Evolutionary conservation across 2,329 filamentous ascomycete genomes (phyloP).

Genomic region (Pseudohalonectria lignicola): DNA sequence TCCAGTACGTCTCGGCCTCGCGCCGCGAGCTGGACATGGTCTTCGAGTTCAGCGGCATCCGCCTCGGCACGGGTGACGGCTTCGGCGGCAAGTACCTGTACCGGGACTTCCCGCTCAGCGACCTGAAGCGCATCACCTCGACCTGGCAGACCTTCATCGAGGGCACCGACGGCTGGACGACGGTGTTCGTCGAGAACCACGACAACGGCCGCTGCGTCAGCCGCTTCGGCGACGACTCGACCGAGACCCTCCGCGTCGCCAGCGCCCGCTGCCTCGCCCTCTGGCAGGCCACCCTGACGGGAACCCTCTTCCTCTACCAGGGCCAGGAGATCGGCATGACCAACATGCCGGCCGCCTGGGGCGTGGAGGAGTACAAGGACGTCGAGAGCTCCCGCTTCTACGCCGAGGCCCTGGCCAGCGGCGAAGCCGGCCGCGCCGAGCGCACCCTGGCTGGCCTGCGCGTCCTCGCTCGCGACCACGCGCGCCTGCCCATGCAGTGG

Average conservation of each 20-base stretch:
- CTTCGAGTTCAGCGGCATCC: slow-evolving; percentile 49
- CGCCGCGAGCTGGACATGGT: slow-evolving; percentile 58
- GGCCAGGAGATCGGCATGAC: slow-evolving; percentile 51
- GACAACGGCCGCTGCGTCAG: slow-evolving; percentile 47
- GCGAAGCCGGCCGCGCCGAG: slow-evolving; percentile 17
- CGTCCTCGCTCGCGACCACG: slow-evolving; percentile 52
- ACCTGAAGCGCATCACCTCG: slow-evolving; percentile 34
- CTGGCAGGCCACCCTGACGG: slow-evolving; percentile 33
- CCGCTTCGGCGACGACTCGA: slow-evolving; percentile 32
- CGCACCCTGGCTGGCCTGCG: slow-evolving; percentile 39
- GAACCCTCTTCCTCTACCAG: slow-evolving; percentile 49
- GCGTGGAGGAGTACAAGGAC: slow-evolving; percentile 34
- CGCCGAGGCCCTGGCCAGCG: slow-evolving; percentile 5
- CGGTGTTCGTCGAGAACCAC: slow-evolving; percentile 53
- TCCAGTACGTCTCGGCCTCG: slow-evolving; percentile 46
- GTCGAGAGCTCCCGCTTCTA: slow-evolving; percentile 39
- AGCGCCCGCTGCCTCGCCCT: slow-evolving; percentile 43
- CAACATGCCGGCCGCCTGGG: slow-evolving; percentile 38
- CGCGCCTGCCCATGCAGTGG: slow-evolving; percentile 62
- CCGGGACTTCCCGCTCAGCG: slow-evolving; percentile 32
- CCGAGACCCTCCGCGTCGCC: slow-evolving; percentile 25
- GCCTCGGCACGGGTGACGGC: slow-evolving; percentile 46
- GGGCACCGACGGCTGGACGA: slow-evolving; percentile 45
- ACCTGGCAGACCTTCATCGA: slow-evolving; percentile 40
- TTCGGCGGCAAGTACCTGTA: slow-evolving; percentile 41